Conservation (phyloP, 148 eudicot species). For the Amaranthus cruentus region DNA sequence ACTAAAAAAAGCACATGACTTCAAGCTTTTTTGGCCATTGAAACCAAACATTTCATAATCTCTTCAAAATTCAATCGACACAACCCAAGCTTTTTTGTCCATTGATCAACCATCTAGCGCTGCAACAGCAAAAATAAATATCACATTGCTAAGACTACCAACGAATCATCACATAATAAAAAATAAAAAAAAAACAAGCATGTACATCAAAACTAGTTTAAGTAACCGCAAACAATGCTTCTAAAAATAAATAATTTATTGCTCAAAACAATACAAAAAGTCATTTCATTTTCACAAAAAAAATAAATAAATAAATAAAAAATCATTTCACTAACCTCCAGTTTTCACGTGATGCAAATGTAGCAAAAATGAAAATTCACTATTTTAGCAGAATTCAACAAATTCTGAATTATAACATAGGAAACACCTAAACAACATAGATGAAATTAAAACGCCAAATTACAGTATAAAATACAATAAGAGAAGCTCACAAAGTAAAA, state of each 20-base stretch:
- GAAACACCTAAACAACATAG: not conserved
- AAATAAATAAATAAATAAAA: no score
- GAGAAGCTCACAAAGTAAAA: not conserved
- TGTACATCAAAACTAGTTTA: not conserved
- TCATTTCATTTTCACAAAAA: not conserved
- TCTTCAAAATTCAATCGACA: not conserved
- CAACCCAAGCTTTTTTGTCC: not conserved
- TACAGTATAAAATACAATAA: not conserved
- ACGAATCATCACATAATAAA: not conserved
- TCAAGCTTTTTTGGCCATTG: constrained; percentile 14
- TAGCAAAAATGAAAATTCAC: not conserved
- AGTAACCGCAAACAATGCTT: no score
- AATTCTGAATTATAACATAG: not conserved
- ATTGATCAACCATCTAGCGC: constrained; percentile 8
- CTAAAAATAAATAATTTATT: no score
- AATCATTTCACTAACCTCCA: not conserved
- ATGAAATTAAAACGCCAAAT: not conserved
- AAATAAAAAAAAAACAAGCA: not conserved
- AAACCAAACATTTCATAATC: not conserved
- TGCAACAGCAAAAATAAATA: constrained; percentile 5
- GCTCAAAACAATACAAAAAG: not conserved
- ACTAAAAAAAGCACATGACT: not conserved
- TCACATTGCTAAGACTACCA: not conserved
- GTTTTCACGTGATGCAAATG: not conserved
- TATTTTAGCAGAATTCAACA: not conserved